Evolutionary conservation across 495 filamentous ascomycete genomes (phyloP), one percentile per base, ranked within the genome.

Genomic region (Penicillium desertorum): DNA sequence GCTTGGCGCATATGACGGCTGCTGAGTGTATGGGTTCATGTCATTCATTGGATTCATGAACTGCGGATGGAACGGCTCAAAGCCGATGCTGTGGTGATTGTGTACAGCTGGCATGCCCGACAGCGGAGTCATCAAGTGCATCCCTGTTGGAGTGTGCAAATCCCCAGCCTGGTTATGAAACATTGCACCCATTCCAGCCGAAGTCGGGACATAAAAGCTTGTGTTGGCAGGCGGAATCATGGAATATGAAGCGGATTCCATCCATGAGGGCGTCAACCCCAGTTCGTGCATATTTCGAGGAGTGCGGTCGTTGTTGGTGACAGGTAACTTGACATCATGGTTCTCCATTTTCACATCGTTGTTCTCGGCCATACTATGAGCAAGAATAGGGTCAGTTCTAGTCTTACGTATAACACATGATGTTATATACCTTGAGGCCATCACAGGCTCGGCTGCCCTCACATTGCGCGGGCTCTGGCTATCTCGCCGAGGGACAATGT

Each of bases 151-250:
- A 5, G 93, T 96, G 63, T 96, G 93, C 27, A 97, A 80, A 68
- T 97, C 94, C 30, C 93, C 90, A 23, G 91, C 88, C 69, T 92
- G 88, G 56, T 79, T 85, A 69, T 94, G 91, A 59, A 90, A 95
- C 44, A 91, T 68, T 3, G 88, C 86, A 62, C 89, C 92, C 44
- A 87, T 85, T n/a, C 88, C 90, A 30, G 88, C 88, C 3, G 91
- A 90, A 1, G 90, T 95, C 2, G 92, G 92, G 0, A 90, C 92
- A 69, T 95, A 96, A 71, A 95, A 92, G 20, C 88, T 88, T 23
- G 87, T 84, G 63, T 86, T 89, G 56, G 86, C 86, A 59, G 94
- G 88, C 43, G 78, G 77, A 51, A 84, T 75, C 74, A 96, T 96
- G 5, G 84, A 82, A 62, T 92, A 91, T 4, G 90, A 86, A 64